phyloP scores from a whole-genome alignment of 73 alveolate species.

The Effrenium voratum region DNA sequence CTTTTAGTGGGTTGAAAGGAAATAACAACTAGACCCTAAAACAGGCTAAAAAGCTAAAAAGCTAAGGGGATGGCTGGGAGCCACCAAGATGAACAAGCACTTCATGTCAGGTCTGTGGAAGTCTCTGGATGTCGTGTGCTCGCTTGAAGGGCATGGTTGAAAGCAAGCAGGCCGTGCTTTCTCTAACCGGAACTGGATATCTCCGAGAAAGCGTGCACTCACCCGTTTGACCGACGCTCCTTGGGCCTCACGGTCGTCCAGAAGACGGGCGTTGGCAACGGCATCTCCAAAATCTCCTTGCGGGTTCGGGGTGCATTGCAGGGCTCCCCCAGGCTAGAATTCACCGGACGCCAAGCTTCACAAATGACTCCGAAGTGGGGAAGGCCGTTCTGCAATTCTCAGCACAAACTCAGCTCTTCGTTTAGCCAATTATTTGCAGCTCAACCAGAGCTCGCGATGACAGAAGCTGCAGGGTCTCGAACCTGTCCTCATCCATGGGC shows the following conservation, averaged over 20 bases:
- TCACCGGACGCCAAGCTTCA: background rate
- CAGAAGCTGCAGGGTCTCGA: background rate
- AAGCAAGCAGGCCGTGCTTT: too few relatives aligned
- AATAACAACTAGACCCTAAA: too few relatives aligned
- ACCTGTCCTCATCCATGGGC: slow-evolving; percentile 87
- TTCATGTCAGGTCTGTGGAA: too few relatives aligned
- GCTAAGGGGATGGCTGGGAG: too few relatives aligned
- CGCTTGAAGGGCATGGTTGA: too few relatives aligned
- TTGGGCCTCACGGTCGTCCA: slow-evolving; percentile 86
- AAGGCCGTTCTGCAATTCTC: background rate
- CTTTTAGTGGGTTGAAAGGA: too few relatives aligned
- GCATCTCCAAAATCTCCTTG: slow-evolving; percentile 90
- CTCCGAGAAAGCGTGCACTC: too few relatives aligned
- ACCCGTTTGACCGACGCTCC: background rate
- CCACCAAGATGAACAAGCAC: too few relatives aligned
- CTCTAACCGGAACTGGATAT: too few relatives aligned
- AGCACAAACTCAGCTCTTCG: background rate
- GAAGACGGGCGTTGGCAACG: slow-evolving; percentile 83
- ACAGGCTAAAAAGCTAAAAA: too few relatives aligned
- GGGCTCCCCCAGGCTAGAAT: background rate
- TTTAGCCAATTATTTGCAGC: background rate
- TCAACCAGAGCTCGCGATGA: background rate
- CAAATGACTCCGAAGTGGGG: background rate
- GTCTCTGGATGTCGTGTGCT: too few relatives aligned
- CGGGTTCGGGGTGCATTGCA: background rate